These are phyloP conservation scores for Pyronema domesticum DNA, from an alignment of 495 filamentous ascomycete genomes.

Conservation along the genomic window DNA sequence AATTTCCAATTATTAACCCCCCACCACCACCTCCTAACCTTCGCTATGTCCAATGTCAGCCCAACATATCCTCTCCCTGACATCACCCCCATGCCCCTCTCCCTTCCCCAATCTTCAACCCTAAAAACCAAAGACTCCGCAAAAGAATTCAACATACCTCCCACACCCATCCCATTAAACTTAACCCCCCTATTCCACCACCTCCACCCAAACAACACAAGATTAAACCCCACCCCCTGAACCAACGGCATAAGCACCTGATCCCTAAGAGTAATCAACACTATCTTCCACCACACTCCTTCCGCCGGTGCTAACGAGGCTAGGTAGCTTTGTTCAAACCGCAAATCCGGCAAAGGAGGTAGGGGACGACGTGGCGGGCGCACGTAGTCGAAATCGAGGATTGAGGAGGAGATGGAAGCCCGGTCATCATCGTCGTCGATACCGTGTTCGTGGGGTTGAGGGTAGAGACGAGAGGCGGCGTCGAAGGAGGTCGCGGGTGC, in stretches of 20 bases:
- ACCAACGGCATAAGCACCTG: constrained; percentile 40
- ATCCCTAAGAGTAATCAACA: constrained; percentile 70
- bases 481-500: constrained; percentile 14
- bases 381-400: background rate
- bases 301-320: constrained; percentile 62
- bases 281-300: constrained; percentile 49
- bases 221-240: constrained; percentile 17
- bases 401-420: constrained; percentile 16
- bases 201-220: constrained; percentile 13
- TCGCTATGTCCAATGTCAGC: constrained; percentile 3
- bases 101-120: background rate
- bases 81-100: background rate
- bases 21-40: constrained; percentile 13
- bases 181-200: constrained; percentile 21
- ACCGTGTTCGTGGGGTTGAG: background rate
- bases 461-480: background rate
- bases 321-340: constrained; percentile 95
- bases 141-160: constrained; percentile 2
- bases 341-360: constrained; percentile 75
- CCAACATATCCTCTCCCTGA: background rate
- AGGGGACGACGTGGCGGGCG: constrained; percentile 26
- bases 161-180: constrained; percentile 1
- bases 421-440: constrained; percentile 5
- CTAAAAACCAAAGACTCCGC: too few relatives aligned
- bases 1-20: constrained; percentile 9